Evolutionary conservation across 768 basidiomycete species (phyloP).

Genomic region (Pleurotus eryngii): DNA sequence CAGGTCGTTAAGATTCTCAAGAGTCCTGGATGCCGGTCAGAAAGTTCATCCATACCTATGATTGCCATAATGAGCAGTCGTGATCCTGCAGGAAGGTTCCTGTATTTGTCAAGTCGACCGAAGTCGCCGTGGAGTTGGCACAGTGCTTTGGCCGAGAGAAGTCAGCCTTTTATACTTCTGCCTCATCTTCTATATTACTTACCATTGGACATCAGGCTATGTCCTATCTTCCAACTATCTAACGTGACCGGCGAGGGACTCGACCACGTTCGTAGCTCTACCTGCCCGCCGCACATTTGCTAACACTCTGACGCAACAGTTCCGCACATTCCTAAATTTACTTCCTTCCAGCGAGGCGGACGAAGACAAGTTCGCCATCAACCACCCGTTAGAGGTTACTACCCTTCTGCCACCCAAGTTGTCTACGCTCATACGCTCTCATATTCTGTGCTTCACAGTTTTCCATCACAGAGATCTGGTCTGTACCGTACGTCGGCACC

Average conservation of each 20-base stretch:
- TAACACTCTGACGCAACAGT: conserved; percentile 30
- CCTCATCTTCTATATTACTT: background rate
- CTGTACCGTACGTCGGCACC: conserved; percentile 81
- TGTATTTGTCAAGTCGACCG: conserved; percentile 79
- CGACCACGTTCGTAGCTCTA: conserved; percentile 64
- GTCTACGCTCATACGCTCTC: background rate
- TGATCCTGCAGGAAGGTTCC: conserved; percentile 59
- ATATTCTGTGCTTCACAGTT: conserved; percentile 40
- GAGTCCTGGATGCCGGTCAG: conserved; percentile 88
- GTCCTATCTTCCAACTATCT: conserved; percentile 88
- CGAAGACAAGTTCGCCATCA: conserved; percentile 71
- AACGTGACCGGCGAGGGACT: conserved; percentile 95
- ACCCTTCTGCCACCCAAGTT: background rate
- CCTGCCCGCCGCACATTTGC: no score
- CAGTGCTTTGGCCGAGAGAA: conserved; percentile 70
- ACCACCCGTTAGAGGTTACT: conserved; percentile 74
- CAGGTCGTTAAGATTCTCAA: conserved; percentile 91
- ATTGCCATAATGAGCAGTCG: background rate
- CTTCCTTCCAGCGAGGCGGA: conserved; percentile 86
- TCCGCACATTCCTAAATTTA: conserved; percentile 88
- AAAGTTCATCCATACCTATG: background rate
- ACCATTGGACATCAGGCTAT: conserved; percentile 49
- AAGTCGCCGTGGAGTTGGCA: conserved; percentile 78
- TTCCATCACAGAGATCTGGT: conserved; percentile 85
- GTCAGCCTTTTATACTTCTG: conserved; percentile 32